Conservation (phyloP, 495 filamentous ascomycete species). For the Xylaria flabelliformis region DNA sequence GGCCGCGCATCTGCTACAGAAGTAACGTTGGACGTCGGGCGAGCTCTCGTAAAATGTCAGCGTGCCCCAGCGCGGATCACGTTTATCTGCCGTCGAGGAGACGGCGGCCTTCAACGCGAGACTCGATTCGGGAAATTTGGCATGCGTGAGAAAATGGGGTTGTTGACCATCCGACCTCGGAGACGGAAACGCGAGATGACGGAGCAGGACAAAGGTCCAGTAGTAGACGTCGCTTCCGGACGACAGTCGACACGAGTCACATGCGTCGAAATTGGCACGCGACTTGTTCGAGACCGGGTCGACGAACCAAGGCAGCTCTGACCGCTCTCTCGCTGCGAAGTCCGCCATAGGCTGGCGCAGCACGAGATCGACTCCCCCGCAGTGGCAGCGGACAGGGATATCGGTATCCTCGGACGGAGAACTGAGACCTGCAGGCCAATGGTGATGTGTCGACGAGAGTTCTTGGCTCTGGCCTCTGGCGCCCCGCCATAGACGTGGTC, state of each 20-base stretch:
- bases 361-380: constrained; percentile 54
- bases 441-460: neutral
- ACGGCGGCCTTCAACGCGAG: constrained; percentile 35
- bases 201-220: constrained; percentile 49
- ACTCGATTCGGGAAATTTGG: constrained; percentile 30
- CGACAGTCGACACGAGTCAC: constrained; percentile 58
- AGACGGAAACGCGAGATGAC: constrained; percentile 34
- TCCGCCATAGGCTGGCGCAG: constrained; percentile 38
- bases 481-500: constrained; percentile 26
- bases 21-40: constrained; percentile 54
- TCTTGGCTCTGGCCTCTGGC: constrained; percentile 32
- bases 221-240: constrained; percentile 53
- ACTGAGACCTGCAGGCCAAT: neutral
- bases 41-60: constrained; percentile 54
- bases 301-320: constrained; percentile 48
- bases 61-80: constrained; percentile 51
- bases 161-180: neutral
- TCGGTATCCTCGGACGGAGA: constrained; percentile 17
- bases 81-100: constrained; percentile 24
- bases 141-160: neutral
- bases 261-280: constrained; percentile 52
- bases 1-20: constrained; percentile 61
- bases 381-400: constrained; percentile 54
- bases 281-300: constrained; percentile 49
- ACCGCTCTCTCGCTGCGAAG: constrained; percentile 4